Conservation (phyloP, 2,329 filamentous ascomycete species). For the Penicillium sp. region DNA sequence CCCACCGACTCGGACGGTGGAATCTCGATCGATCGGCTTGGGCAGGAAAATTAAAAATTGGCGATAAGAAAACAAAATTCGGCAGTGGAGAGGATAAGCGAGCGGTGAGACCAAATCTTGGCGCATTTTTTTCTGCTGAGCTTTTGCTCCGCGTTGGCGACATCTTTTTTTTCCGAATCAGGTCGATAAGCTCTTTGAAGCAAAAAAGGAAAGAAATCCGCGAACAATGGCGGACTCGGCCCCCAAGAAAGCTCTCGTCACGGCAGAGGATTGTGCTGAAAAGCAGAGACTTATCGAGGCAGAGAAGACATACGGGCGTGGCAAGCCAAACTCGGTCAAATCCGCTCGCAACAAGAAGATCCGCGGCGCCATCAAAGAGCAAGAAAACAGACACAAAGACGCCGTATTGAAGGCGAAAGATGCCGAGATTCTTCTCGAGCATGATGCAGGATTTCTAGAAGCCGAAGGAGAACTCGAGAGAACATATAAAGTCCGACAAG, state of each 20-base stretch:
- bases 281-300: constrained; percentile 46
- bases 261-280: constrained; percentile 34
- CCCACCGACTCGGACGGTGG: not conserved
- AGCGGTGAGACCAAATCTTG: constrained; percentile 31
- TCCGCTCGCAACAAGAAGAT: constrained; percentile 84
- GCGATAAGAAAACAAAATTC: constrained; percentile 31
- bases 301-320: constrained; percentile 75
- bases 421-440: constrained; percentile 88
- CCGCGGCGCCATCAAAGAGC: constrained; percentile 66
- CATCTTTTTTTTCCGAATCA: constrained; percentile 3
- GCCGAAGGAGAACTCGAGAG: constrained; percentile 80
- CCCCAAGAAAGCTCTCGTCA: constrained; percentile 25
- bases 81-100: constrained; percentile 34
- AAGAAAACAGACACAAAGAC: constrained; percentile 77
- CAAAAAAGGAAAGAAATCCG: constrained; percentile 3
- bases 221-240: constrained; percentile 26
- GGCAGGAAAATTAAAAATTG: constrained; percentile 12
- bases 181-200: constrained; percentile 1
- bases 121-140: constrained; percentile 31
- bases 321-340: constrained; percentile 65
- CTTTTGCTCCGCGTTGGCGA: constrained; percentile 14
- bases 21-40: not conserved
- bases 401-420: constrained; percentile 83
- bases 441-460: constrained; percentile 78
- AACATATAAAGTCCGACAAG: constrained; percentile 87